A percentile compares a stretch with the other conserved stretches of the same genome.
These are phyloP conservation scores for Leucoagaricus sp. DNA, from an alignment of 1,284 basidiomycete species.

Conservation along the genomic window DNA sequence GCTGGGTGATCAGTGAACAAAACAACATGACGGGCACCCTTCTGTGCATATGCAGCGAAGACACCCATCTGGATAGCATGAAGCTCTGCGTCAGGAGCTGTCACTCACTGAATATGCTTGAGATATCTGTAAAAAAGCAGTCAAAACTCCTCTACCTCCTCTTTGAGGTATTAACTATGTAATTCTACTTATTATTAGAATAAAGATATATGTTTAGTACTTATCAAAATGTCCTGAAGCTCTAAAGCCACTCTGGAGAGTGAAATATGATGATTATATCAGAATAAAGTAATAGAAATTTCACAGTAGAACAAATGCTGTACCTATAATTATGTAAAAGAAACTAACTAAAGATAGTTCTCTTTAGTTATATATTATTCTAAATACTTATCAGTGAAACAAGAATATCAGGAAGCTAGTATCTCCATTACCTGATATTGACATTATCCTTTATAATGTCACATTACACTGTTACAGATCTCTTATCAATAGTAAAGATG, in stretches of 20 bases:
- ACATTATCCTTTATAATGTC: neutral
- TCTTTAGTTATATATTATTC: neutral
- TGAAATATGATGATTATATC: slow-evolving; percentile 26
- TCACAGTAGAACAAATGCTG: neutral
- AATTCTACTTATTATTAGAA: slow-evolving; percentile 28
- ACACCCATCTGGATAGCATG: too few species aligned
- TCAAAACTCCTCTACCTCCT: slow-evolving; percentile 25
- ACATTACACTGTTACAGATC: neutral
- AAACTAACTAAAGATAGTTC: neutral
- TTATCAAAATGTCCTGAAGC: slow-evolving; percentile 25
- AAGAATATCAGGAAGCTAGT: slow-evolving; percentile 7
- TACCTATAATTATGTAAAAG: neutral
- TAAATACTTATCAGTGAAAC: neutral
- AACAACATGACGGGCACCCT: too few species aligned
- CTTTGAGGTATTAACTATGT: slow-evolving; percentile 28
- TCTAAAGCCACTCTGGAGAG: slow-evolving; percentile 20
- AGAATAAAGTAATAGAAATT: slow-evolving; percentile 24
- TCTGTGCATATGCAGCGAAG: too few species aligned
- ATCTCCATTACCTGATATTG: slow-evolving; percentile 5
- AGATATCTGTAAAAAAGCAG: slow-evolving; percentile 20
- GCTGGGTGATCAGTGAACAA: too few species aligned
- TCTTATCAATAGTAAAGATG: neutral
- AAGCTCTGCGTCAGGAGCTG: too few species aligned
- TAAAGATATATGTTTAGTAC: slow-evolving; percentile 23
- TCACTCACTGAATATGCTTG: slow-evolving; percentile 16